Conservation (phyloP, 345 rosid genomes). For the Carallia pectinifolia region DNA sequence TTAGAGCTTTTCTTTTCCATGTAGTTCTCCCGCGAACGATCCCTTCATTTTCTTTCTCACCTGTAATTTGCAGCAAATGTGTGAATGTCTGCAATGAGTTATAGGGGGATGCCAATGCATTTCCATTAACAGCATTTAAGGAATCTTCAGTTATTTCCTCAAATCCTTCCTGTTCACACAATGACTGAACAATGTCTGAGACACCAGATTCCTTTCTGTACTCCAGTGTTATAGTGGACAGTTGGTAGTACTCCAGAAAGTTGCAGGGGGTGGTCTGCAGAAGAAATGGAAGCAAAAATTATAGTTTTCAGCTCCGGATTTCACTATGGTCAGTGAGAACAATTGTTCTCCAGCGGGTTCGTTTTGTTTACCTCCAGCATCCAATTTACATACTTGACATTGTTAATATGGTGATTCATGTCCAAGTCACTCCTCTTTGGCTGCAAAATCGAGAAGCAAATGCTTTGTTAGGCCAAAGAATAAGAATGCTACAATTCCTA, state of each 20-base stretch:
- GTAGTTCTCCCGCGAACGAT: background rate
- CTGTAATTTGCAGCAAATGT: background rate
- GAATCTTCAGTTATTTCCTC: background rate
- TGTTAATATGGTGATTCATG: background rate
- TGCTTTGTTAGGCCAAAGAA: background rate
- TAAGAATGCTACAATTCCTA: too few species aligned
- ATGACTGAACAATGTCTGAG: background rate
- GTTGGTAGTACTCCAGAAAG: background rate
- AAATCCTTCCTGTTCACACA: background rate
- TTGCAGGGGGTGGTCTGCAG: background rate
- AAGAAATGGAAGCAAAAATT: background rate
- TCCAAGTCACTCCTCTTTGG: background rate
- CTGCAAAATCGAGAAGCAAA: background rate
- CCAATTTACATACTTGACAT: constrained; percentile 1
- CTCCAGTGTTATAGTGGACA: background rate
- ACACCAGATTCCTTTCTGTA: background rate
- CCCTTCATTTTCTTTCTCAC: background rate
- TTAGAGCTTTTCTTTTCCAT: background rate
- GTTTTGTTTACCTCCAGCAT: background rate
- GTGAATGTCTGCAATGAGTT: background rate
- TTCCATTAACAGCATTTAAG: background rate
- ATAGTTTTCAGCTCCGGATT: background rate
- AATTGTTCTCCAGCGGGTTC: background rate
- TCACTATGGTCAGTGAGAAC: background rate
- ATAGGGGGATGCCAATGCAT: background rate